Evolutionary conservation across 768 basidiomycete genomes (phyloP).

Genomic region (Chalciporus sphaerocephalus): DNA sequence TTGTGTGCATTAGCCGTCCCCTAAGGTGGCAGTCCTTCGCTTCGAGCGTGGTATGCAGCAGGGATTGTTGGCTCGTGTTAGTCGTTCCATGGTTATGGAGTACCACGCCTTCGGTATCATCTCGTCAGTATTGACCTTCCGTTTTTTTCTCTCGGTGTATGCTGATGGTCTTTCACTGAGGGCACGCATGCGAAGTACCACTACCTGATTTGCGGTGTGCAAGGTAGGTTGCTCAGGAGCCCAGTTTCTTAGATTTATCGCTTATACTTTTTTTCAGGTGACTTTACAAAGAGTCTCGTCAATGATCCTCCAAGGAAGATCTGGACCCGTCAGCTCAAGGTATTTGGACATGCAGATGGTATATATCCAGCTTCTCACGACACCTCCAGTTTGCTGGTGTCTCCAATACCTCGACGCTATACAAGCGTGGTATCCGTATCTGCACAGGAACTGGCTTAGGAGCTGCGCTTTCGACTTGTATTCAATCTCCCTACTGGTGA

Average conservation of each 20-base stretch:
- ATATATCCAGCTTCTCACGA: constrained; percentile 3
- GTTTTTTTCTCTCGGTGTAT: constrained; percentile 1
- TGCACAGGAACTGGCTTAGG: constrained; percentile 83
- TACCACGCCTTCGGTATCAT: constrained; percentile 81
- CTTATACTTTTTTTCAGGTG: constrained; percentile 38
- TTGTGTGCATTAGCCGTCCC: constrained; percentile 52
- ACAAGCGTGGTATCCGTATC: constrained; percentile 74
- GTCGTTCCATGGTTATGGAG: constrained; percentile 69
- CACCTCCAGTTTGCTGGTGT: constrained; percentile 65
- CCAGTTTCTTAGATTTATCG: neutral
- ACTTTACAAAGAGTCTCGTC: constrained; percentile 73
- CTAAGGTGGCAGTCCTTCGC: constrained; percentile 73
- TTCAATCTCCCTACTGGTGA: constrained; percentile 72
- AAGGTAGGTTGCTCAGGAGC: constrained; percentile 36
- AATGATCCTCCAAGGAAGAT: constrained; percentile 62
- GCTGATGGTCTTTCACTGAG: constrained; percentile 43
- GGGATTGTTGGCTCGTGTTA: constrained; percentile 69
- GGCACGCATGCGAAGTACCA: constrained; percentile 70
- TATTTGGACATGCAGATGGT: constrained; percentile 20
- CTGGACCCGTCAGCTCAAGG: constrained; percentile 82
- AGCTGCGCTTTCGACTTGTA: constrained; percentile 70
- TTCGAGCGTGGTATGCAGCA: constrained; percentile 85
- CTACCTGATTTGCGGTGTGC: constrained; percentile 78
- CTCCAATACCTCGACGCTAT: constrained; percentile 76
- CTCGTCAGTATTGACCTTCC: constrained; percentile 43